Conservation (phyloP, 768 basidiomycete species). For the Dacryopinax spathularia region DNA sequence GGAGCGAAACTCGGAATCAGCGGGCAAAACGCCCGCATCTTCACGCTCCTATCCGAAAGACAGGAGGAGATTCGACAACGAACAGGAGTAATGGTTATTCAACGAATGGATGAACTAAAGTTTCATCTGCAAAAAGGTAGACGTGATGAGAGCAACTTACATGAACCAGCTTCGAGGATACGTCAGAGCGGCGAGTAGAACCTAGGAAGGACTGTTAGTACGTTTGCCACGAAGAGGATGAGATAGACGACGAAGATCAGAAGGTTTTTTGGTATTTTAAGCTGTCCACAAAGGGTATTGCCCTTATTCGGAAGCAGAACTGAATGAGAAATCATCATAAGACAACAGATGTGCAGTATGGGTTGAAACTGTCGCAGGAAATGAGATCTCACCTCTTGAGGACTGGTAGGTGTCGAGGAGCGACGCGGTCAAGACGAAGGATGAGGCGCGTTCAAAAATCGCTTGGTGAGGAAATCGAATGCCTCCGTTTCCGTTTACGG, state of each 20-base stretch:
- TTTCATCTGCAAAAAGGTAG: neutral
- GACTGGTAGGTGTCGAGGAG: no score
- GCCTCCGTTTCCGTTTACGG: neutral
- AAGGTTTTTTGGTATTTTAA: neutral
- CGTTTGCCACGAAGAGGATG: no score
- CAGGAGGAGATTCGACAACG: neutral
- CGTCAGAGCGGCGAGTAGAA: no score
- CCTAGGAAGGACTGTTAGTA: no score
- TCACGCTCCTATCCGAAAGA: neutral
- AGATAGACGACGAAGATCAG: neutral
- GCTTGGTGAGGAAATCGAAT: neutral
- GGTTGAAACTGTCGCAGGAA: no score
- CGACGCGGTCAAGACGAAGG: neutral
- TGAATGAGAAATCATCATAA: conserved; percentile 2
- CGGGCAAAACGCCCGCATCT: neutral
- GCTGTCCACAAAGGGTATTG: neutral
- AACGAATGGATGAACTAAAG: conserved; percentile 3
- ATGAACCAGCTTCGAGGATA: neutral
- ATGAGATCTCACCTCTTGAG: no score
- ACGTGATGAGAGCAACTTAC: neutral
- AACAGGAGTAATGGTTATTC: neutral
- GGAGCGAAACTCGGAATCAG: neutral
- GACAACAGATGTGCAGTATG: neutral
- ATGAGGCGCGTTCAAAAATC: neutral
- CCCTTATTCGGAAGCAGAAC: conserved; percentile 3